Base-by-base conservation (phyloP, 2,329 filamentous ascomycete genomes). In the Fusarium sp. region DNA sequence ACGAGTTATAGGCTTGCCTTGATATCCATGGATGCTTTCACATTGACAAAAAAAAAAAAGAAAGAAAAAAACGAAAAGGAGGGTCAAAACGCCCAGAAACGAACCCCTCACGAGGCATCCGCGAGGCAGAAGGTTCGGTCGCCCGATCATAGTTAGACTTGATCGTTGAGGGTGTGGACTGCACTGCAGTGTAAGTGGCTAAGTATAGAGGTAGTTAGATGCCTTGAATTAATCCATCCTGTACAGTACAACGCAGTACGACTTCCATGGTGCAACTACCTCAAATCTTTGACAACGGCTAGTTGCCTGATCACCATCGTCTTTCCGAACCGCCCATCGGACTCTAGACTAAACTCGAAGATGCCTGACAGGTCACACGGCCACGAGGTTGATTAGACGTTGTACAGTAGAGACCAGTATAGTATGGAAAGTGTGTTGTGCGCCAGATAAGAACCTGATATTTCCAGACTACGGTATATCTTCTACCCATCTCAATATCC, bases 41-140 rank as follows among this genome's bases (percentile, higher is more conserved):
- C 34, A n/a, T n/a, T 38, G 34, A 15, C 24, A 25, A 12, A 12
- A 7, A 27, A 55, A 15, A 38, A 34, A 29, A 59, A 18, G 40
- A 42, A 25, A 25, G 7, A 25, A 25, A 9, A 9, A 27, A 56
- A 15, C n/a, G 25, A 38, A 34, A 29, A 59, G 20, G 45, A 42
- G 25, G 38, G 5, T 12, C 16, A 8, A 27, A 22, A 47, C 47
- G 20, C 46, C 38, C n/a, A 11, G 32, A 64, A 24, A 24, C n/a
- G 38, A 34, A 47, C 61, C 63, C 63, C 61, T 66, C 61, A 46
- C 63, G 16, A 66, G 63, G 63, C 63, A 46, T 34, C 53, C 61
- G 32, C 46, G 24, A 66, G 63, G 61, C 63, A 66, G 27, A 44
- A 42, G 32, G 24, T 22, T 62, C 15, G 49, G 30, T 44, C 63